Base-by-base conservation (phyloP, 768 basidiomycete species). In the Saitozyma sp. region DNA sequence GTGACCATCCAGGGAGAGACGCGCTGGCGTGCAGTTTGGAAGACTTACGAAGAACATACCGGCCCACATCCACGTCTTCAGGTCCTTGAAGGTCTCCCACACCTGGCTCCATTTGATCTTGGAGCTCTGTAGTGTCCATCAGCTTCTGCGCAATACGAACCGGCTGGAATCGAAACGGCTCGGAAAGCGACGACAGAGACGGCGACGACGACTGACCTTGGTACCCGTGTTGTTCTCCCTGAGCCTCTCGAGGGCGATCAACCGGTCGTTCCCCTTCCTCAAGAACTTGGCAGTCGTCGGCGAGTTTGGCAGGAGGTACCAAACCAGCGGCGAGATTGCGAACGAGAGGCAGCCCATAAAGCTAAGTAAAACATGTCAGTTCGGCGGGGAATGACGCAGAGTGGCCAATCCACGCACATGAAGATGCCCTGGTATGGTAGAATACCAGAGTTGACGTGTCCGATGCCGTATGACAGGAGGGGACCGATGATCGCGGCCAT, bases 171-270 rank as follows among this genome's bases (percentile, higher is more conserved):
- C 20, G 38, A 10, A 17, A 52, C 16, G 11, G 17, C 29, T 29
- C 29, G 5, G 29, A 5, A 29, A 5, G 29, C 29, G 29, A 29
- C 5, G 29, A 29, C 29, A 5, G 29, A 2, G 29, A 29, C 5
- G 29, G 29, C 29, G 29, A 29, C 29, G 29, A 29, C 3, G 17
- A 52, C 51, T 29, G 14, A 59, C 52, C 52, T 71, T 71, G 55
- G 70, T 74, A 60, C 72, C 74, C n/a, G 72, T 73, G 68, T 73
- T 74, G 65, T 76, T 76, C 61, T 69, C 71, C 50, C 64, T 64
- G 45, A 76, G 60, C 50, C 74, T 62, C 45, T 76, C 74, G 56
- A 76, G 56, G 48, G 74, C 74, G 64, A 77, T 77, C 8, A 71
- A 55, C 29, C 71, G 50, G 62, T 77, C 73, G 61, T 77, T 66